Conservation (phyloP, 2,329 filamentous ascomycete genomes). For the Phialemoniopsis sp. region DNA sequence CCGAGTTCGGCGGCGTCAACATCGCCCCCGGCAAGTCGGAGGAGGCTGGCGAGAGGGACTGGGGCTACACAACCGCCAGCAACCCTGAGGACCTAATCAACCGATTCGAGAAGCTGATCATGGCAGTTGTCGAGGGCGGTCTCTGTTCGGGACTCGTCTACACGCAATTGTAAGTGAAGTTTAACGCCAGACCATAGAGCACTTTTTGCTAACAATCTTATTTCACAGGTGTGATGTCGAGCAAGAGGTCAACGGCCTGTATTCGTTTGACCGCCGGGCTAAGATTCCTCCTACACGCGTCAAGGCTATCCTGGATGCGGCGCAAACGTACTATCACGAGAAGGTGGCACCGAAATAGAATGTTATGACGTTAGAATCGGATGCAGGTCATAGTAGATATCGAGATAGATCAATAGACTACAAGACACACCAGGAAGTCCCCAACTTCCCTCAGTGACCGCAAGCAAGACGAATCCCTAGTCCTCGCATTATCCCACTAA, state of each 20-base stretch:
- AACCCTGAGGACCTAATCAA: conserved; percentile 56
- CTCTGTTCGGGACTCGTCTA: conserved; percentile 61
- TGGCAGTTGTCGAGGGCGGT: conserved; percentile 51
- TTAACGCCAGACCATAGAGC: background rate
- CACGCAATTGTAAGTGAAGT: conserved; percentile 53
- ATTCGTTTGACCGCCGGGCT: conserved; percentile 55
- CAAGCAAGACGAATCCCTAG: too few relatives aligned
- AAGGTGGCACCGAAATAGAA: too few relatives aligned
- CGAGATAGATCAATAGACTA: too few relatives aligned
- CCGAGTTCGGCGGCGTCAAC: conserved; percentile 66
- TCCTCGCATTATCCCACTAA: too few relatives aligned
- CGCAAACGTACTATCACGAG: conserved; percentile 6
- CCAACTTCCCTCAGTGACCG: too few relatives aligned
- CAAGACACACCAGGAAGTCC: too few relatives aligned
- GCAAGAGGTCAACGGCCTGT: conserved; percentile 65
- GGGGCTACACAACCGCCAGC: conserved; percentile 65
- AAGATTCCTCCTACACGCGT: conserved; percentile 56
- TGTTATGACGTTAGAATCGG: too few relatives aligned
- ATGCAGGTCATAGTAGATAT: too few relatives aligned
- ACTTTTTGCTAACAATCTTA: conserved; percentile 4
- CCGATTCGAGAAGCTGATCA: conserved; percentile 54
- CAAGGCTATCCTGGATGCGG: conserved; percentile 53
- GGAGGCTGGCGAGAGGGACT: conserved; percentile 43
- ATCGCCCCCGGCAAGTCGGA: conserved; percentile 45
- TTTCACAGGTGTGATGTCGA: conserved; percentile 53